phyloP scores from a whole-genome alignment of 129 eudicot genomes.

The Saposhnikovia divaricata region DNA sequence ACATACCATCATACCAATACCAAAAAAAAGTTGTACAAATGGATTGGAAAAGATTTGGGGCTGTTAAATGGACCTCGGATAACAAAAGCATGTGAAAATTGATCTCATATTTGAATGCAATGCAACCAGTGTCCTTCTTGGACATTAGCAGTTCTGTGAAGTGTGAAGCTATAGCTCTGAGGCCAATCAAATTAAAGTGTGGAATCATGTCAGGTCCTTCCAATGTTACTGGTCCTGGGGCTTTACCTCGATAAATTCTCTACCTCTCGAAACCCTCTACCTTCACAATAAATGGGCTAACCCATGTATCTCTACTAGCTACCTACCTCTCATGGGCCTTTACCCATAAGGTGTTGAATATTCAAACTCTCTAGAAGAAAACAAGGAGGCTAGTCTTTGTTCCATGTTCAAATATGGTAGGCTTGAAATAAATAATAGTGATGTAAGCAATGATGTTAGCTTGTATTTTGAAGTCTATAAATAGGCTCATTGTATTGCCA shows the following conservation, averaged over 20 bases:
- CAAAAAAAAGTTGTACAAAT: neutral
- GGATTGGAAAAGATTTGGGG: neutral
- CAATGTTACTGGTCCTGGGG: neutral
- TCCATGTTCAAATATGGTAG: no score
- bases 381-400: no score
- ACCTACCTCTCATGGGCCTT: neutral
- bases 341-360: no score
- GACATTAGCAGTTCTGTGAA: neutral
- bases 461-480: no score
- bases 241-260: neutral
- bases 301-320: neutral
- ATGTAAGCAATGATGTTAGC: no score
- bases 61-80: neutral
- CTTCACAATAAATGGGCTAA: no score
- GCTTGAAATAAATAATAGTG: no score
- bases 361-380: no score
- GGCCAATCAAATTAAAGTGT: neutral
- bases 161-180: neutral
- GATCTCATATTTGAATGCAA: neutral
- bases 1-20: neutral
- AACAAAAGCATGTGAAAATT: neutral
- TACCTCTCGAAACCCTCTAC: no score
- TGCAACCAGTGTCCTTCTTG: neutral
- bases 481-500: no score
- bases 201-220: neutral